Base-by-base conservation (phyloP, 805 yeast genomes). In the Wickerhamiella cacticola region DNA sequence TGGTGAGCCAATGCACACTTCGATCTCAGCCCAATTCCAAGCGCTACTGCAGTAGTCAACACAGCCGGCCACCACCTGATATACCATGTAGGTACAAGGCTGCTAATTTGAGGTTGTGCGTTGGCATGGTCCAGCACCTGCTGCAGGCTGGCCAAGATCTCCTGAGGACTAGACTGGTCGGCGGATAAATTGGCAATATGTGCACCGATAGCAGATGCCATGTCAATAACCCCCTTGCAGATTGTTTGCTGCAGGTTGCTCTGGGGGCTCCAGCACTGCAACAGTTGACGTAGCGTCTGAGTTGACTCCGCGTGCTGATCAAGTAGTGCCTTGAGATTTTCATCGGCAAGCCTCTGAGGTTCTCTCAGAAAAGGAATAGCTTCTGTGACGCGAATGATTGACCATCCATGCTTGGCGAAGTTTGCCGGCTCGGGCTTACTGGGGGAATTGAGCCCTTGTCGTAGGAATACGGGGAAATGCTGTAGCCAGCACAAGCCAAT, bases 21-120 rank as follows among this genome's bases (percentile, higher is more conserved):
- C 52, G 79, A 76, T 2, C 71, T 64, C 57, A 81, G 67, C 1
- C 73, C 55, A 22, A 35, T 31, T 25, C 43, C 50, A 8, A 52
- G 48, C 64, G 64, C 23, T 57, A 41, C 1, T 73, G 70, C 40
- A 1, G 67, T 50, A 1, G 73, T 16, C 0, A 72, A 50, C 1
- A 75, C 51, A 0, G 73, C 49, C 1, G 88, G 84, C 95, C 95
- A 87, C 62, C 78, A 76, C 48, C 84, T 70, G 2, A 68, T 63
- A 1, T 68, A 31, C 7, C 38, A 8, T 3, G 53, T 22, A 1
- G 61, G 61, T 5, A 55, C 25, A 13, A 38, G 19, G 18, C 44
- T 36, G 10, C 15, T 15, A 1, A 23, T 10, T 7, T 13, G 31
- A 3, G 45, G 41, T 43, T 3, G 10, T 2, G 22, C 21, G 23